Percentiles rank a stretch among this genome's conserved stretches.
Conservation (phyloP, 1,284 basidiomycete genomes). For the Ustanciosporium gigantosporum region DNA sequence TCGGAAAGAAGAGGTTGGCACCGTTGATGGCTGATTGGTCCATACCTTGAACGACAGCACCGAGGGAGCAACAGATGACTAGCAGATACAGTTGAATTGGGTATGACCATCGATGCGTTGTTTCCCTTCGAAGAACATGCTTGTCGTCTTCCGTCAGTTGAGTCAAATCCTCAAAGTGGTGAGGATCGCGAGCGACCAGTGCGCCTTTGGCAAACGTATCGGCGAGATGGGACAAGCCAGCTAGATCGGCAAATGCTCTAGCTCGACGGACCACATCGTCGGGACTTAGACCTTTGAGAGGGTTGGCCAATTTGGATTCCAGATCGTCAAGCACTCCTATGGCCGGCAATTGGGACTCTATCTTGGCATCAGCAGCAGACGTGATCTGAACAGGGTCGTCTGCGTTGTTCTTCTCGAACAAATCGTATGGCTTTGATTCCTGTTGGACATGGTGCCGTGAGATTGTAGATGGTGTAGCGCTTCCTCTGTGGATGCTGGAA, state of each 20-base stretch:
- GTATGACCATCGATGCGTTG: conserved; percentile 38
- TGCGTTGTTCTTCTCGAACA: too few species aligned
- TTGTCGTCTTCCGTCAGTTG: background rate
- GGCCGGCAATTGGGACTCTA: background rate
- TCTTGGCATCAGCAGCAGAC: background rate
- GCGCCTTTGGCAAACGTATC: background rate
- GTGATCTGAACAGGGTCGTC: too few species aligned
- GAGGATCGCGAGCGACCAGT: background rate
- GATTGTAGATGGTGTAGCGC: too few species aligned
- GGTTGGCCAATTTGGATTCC: background rate
- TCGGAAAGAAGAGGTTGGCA: conserved; percentile 63
- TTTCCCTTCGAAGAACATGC: background rate
- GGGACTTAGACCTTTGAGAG: background rate
- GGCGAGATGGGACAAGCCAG: background rate
- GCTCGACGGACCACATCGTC: background rate
- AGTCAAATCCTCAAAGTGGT: background rate
- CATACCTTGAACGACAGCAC: conserved; percentile 76
- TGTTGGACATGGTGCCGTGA: too few species aligned
- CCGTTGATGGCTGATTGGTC: conserved; percentile 73
- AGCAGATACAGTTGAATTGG: conserved; percentile 68
- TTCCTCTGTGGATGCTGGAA: too few species aligned
- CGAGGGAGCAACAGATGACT: conserved; percentile 68
- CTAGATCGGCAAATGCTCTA: background rate
- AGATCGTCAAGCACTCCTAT: background rate
- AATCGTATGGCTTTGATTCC: too few species aligned